Evolutionary conservation across 768 basidiomycete species (phyloP).

Genomic region (Mycena latifolia): DNA sequence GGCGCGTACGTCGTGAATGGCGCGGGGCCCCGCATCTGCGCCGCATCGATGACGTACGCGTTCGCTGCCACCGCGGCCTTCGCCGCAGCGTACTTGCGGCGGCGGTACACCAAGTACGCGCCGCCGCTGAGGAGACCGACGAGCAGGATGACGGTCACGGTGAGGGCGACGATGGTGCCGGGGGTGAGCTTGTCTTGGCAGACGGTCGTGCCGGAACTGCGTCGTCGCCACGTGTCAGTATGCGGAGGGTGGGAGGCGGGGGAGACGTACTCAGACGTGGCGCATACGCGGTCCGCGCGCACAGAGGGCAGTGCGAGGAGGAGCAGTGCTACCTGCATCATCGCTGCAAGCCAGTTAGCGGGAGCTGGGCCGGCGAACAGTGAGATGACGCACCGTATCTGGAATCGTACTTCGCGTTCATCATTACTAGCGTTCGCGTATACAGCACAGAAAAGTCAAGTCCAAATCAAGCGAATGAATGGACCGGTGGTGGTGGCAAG

Average conservation of each 20-base stretch:
- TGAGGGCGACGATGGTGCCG: slow-evolving; percentile 16
- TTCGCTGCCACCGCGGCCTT: slow-evolving; percentile 7
- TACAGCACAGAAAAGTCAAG: no score
- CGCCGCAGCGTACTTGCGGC: slow-evolving; percentile 7
- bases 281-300: slow-evolving; percentile 6
- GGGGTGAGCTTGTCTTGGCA: slow-evolving; percentile 15
- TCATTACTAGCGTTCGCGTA: neutral
- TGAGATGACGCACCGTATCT: neutral
- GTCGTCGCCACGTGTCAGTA: no score
- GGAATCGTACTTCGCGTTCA: slow-evolving; percentile 13
- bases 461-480: neutral
- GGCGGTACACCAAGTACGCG: slow-evolving; percentile 11
- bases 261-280: neutral
- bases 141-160: neutral
- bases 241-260: neutral
- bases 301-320: neutral
- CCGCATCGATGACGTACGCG: slow-evolving; percentile 16
- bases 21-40: slow-evolving; percentile 18
- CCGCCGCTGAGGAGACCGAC: neutral
- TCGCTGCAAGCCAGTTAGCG: neutral
- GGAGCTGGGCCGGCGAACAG: neutral
- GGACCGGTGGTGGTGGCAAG: no score
- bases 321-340: neutral
- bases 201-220: neutral
- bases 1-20: slow-evolving; percentile 3